These are phyloP conservation scores for Kuraishia cidri DNA, from an alignment of 805 yeast genomes.

Conservation along the genomic window DNA sequence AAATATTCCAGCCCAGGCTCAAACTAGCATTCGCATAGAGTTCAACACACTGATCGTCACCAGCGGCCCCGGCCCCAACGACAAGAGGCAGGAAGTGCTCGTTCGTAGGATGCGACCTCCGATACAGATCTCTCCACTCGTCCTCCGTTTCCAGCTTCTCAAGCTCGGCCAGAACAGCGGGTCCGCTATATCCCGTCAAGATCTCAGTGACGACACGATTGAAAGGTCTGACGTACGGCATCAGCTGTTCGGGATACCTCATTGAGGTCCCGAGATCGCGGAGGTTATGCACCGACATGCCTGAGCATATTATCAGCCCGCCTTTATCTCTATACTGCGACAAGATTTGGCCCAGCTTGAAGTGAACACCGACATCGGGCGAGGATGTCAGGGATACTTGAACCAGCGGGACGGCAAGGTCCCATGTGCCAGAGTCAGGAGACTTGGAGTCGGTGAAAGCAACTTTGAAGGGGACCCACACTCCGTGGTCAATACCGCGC, in stretches of 20 bases:
- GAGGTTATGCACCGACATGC: conserved; percentile 76
- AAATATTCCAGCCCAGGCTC: conserved; percentile 67
- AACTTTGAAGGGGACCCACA: conserved; percentile 72
- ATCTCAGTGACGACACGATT: conserved; percentile 33
- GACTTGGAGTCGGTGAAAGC: conserved; percentile 41
- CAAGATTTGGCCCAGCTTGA: conserved; percentile 48
- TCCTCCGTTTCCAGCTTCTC: conserved; percentile 20
- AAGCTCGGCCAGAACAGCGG: conserved; percentile 25
- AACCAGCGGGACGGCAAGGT: conserved; percentile 36
- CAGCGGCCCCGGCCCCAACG: conserved; percentile 50
- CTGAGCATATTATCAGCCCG: conserved; percentile 54
- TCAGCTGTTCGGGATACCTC: conserved; percentile 9
- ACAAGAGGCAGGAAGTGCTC: conserved; percentile 68
- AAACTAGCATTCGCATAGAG: conserved; percentile 32
- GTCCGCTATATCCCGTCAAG: conserved; percentile 19
- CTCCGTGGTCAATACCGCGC: conserved; percentile 81
- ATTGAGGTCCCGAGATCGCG: conserved; percentile 34
- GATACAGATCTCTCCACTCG: conserved; percentile 20
- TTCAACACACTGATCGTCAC: conserved; percentile 28
- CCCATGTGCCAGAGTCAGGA: conserved; percentile 25
- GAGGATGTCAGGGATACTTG: conserved; percentile 40
- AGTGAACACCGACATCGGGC: conserved; percentile 31
- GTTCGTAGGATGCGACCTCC: conserved; percentile 61
- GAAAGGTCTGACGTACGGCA: conserved; percentile 47
- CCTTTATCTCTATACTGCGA: conserved; percentile 40